Conservation (phyloP, 2,329 filamentous ascomycete genomes). For the Aspergillus chevalieri region DNA sequence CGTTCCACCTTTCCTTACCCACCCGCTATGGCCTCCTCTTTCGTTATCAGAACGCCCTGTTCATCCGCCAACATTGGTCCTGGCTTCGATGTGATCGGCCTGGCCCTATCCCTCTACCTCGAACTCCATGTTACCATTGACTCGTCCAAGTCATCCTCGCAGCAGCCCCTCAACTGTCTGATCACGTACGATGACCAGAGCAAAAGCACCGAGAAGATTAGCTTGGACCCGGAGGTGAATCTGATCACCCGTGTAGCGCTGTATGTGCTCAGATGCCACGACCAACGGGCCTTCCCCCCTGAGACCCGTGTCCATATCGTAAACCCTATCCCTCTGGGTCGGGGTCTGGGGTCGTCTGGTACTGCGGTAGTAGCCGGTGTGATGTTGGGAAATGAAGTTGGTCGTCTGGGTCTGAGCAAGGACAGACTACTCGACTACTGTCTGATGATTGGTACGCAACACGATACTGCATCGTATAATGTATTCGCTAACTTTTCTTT, state of each 20-base stretch:
- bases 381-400: conserved; percentile 84
- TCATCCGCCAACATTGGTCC: conserved; percentile 97
- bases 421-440: conserved; percentile 90
- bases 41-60: conserved; percentile 75
- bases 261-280: conserved; percentile 90
- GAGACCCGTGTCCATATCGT: conserved; percentile 90
- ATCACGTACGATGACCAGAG: conserved; percentile 86
- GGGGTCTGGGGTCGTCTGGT: conserved; percentile 90
- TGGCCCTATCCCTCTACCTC: conserved; percentile 89
- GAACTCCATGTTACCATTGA: conserved; percentile 78
- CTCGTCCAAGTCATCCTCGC: conserved; percentile 39
- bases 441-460: conserved; percentile 75
- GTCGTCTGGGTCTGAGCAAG: conserved; percentile 67
- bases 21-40: conserved; percentile 37
- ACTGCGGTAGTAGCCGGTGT: conserved; percentile 94
- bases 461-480: conserved; percentile 8
- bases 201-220: conserved; percentile 65
- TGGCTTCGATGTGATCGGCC: conserved; percentile 92
- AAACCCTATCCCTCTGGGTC: conserved; percentile 89
- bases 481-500: conserved; percentile 1
- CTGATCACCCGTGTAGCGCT: conserved; percentile 90
- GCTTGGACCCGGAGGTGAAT: conserved; percentile 77
- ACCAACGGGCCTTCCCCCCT: conserved; percentile 72
- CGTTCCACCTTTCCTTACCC: neutral
- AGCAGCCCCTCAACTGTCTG: conserved; percentile 58